Evolutionary conservation across 495 filamentous ascomycete species (phyloP), one percentile per base, ranked within the genome.

Genomic region (Chaetomidium leptoderma): DNA sequence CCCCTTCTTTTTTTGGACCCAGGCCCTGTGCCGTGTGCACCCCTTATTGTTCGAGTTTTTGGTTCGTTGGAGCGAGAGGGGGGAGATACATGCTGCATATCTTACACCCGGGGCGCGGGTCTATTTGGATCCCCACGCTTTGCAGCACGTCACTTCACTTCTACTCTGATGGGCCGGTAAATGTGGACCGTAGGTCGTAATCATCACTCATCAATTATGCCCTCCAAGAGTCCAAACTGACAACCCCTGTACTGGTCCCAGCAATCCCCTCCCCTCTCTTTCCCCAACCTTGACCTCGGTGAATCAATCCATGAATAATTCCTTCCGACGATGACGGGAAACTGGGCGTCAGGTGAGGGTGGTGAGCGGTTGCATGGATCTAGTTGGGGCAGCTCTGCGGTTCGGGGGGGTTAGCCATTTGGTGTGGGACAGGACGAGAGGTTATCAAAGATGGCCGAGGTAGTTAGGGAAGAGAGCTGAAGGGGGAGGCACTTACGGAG

Each of bases 401-500:
- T 53, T 40, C n/a, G n/a, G 21, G 10, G 8, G n/a, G 19, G 48
- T 37, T 6, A 40, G 32, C 10, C 32, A 33, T 33, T n/a, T n/a
- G n/a, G n/a, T n/a, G n/a, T n/a, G n/a, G n/a, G n/a, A 49, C 14
- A 46, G 27, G 14, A 17, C 17, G 10, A 11, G 23, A n/a, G n/a
- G 9, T 19, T 40, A 3, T 17, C 37, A 3, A n/a, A 30, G 26
- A 13, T 26, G 4, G 19, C 8, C 24, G 33, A 13, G 7, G 17
- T 19, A 21, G 35, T 37, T 10, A 10, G 51, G 30, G 29, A 6
- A 4, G 23, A 11, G 39, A 27, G 16, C 24, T 4, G 43, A 50
- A 49, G n/a, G 21, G 59, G 37, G 26, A 26, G 26, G 6, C 7
- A 70, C 77, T 68, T 73, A 79, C 77, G 60, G 77, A 76, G 17